Percentiles rank a stretch among this genome's conserved stretches.
Evolutionary conservation across 73 alveolate species (phyloP).

Genomic region (Uronychia binucleata): DNA sequence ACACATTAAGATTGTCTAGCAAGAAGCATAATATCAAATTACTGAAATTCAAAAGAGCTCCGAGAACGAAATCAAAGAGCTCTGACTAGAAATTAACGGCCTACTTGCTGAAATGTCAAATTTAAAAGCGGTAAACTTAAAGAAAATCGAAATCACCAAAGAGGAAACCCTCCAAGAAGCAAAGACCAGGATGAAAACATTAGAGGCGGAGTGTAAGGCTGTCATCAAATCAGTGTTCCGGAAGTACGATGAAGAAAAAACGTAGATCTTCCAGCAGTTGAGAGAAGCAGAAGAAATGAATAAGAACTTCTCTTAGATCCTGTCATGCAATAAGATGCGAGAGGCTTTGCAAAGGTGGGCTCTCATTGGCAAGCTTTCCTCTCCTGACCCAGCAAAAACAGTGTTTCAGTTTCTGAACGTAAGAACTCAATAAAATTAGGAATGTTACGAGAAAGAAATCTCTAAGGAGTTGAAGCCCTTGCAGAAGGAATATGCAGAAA

Average conservation of each 20-base stretch:
- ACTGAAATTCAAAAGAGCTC: not conserved
- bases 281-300: not conserved
- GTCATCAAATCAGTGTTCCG: not conserved
- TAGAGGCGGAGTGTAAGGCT: not conserved
- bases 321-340: not conserved
- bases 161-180: not conserved
- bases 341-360: not conserved
- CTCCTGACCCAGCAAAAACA: not conserved
- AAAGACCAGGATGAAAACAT: not conserved
- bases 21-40: not conserved
- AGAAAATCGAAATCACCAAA: not conserved
- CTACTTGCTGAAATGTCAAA: not conserved
- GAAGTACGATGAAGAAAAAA: not conserved
- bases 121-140: not conserved
- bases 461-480: not conserved
- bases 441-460: not conserved
- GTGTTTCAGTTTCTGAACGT: not conserved
- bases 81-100: not conserved
- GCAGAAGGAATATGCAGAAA: not conserved
- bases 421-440: not conserved
- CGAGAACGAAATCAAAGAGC: not conserved
- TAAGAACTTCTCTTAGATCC: not conserved
- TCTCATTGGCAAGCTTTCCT: not conserved
- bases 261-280: not conserved
- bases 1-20: not conserved